Evolutionary conservation across 1,139 yeast species (phyloP).

Genomic region (Arxiozyma bovina): DNA sequence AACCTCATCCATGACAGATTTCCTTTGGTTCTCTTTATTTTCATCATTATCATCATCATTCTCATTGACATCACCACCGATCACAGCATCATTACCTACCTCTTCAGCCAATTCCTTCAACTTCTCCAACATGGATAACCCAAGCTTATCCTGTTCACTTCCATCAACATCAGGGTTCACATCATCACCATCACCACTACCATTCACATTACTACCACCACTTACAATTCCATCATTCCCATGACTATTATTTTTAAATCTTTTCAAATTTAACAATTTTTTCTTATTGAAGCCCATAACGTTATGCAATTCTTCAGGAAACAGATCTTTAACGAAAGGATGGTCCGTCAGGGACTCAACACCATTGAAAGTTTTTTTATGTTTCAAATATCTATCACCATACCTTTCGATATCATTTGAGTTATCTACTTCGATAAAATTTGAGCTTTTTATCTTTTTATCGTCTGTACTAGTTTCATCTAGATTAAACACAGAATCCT

Average conservation of each 20-base stretch:
- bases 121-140: constrained; percentile 45
- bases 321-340: constrained; percentile 62
- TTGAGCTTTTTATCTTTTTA: constrained; percentile 2
- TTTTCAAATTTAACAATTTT: constrained; percentile 45
- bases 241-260: constrained; percentile 32
- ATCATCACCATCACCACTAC: constrained; percentile 14
- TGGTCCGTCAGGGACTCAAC: constrained; percentile 52
- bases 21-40: constrained; percentile 67
- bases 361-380: constrained; percentile 49
- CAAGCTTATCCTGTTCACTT: constrained; percentile 33
- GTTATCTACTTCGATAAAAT: constrained; percentile 23
- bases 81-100: constrained; percentile 45
- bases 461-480: constrained; percentile 37
- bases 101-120: constrained; percentile 54
- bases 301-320: constrained; percentile 71
- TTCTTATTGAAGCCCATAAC: constrained; percentile 63
- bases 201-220: neutral
- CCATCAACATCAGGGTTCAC: neutral
- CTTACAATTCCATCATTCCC: neutral
- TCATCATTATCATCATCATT: constrained; percentile 60
- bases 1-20: constrained; percentile 67
- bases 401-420: constrained; percentile 49
- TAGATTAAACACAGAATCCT: constrained; percentile 71
- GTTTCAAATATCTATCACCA: constrained; percentile 61
- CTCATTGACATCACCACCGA: constrained; percentile 41